These are phyloP conservation scores for Fusarium sp. DNA, from an alignment of 2,329 filamentous ascomycete genomes.

Conservation along the genomic window DNA sequence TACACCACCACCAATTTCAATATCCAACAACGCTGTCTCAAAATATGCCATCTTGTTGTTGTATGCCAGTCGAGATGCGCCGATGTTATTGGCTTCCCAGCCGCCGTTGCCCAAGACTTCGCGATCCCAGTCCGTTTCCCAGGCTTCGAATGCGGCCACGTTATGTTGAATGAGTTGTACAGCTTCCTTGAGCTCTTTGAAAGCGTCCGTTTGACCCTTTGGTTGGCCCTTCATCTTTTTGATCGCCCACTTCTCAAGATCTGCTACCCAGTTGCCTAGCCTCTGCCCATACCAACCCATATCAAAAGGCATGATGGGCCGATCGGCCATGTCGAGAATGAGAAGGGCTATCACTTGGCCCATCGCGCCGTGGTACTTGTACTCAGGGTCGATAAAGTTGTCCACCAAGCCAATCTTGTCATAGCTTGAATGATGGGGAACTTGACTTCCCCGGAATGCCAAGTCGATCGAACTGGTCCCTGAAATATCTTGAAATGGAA, in stretches of 20 bases:
- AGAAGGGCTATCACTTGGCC: constrained; percentile 84
- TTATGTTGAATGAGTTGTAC: constrained; percentile 67
- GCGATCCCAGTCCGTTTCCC: constrained; percentile 82
- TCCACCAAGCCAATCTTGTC: constrained; percentile 92
- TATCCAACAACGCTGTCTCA: constrained; percentile 85
- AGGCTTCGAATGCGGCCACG: constrained; percentile 74
- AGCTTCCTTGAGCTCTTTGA: constrained; percentile 64
- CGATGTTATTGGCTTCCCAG: constrained; percentile 79
- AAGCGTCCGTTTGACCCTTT: constrained; percentile 34
- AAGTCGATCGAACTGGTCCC: constrained; percentile 91
- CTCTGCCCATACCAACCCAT: constrained; percentile 77
- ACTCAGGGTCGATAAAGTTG: constrained; percentile 82
- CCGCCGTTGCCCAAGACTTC: constrained; percentile 78
- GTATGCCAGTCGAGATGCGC: constrained; percentile 76
- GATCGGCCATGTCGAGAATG: constrained; percentile 87
- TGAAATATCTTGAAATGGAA: constrained; percentile 91
- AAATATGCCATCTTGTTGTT: constrained; percentile 85
- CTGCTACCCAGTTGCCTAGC: constrained; percentile 73
- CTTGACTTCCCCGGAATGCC: constrained; percentile 75
- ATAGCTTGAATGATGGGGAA: constrained; percentile 86
- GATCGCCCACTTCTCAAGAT: constrained; percentile 71
- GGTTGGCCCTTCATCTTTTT: constrained; percentile 53
- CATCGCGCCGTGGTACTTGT: constrained; percentile 82
- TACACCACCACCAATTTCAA: constrained; percentile 79
- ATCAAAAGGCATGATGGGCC: constrained; percentile 85